Base-by-base conservation (phyloP, 345 rosid species). In the Aquilaria sinensis region DNA sequence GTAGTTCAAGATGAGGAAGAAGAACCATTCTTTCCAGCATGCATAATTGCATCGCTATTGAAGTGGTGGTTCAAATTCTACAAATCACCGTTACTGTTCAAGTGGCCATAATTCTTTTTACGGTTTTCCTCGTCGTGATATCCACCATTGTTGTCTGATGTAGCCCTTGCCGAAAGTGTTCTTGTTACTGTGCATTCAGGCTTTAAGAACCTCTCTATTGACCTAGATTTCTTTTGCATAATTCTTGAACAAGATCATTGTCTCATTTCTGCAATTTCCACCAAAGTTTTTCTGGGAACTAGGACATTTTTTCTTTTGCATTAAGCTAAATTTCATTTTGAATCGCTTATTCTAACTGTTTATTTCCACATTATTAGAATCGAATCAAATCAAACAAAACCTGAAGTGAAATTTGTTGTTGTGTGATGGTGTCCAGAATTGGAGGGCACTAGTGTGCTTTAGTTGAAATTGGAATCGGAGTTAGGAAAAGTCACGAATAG, bases 181-280 rank as follows among this genome's bases (percentile, higher is more conserved):
- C 82, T 93, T 93, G 73, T 93, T 93, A 72, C 88, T 93, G 58
- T 93, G 98, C 96, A 93, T 90, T 97, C 96, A 90, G 0, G 90
- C 98, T 69, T 93, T 93, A 33, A 93, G 69, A 10, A 88, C 97
- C 1, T 62, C 74, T 57, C 66, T 85, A 34, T 87, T 92, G 29
- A 93, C 87, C 11, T 88, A 88, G 2, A 88, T 72, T 52, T 88
- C 88, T 23, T 47, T 66, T 67, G 75, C 98, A 93, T 32, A 93
- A 83, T 41, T 74, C 81, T 15, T 51, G 81, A 1, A 92, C 70
- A 23, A 64, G n/a, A 15, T 88, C 97, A 14, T 90, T 96, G 51
- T 82, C 96, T 12, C 86, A 63, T 63, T 81, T 93, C 71, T 83
- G 92, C 78, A 93, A 83, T 86, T 78, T 90, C 97, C 98, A 93